These are phyloP conservation scores for Endoconidiophora polonica DNA, from an alignment of 2,329 filamentous ascomycete species.

Conservation along the genomic window DNA sequence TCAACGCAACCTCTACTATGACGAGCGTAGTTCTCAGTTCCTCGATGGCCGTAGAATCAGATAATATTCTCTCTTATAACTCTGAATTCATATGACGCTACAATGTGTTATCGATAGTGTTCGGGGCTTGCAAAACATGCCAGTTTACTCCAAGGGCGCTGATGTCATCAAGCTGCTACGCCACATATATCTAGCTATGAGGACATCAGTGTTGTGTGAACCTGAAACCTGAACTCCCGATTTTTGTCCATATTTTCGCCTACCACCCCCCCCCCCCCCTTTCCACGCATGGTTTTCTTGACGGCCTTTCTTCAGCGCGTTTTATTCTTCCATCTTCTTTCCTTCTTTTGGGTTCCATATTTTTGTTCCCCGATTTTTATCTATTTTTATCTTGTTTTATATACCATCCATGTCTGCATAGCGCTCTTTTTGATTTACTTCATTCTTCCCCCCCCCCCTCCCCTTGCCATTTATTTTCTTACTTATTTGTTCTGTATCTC, in stretches of 20 bases:
- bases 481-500: background rate
- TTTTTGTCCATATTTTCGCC: background rate
- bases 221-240: background rate
- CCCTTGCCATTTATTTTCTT: background rate
- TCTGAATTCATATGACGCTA: background rate
- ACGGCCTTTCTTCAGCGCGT: no score
- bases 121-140: no score
- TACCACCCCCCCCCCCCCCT: background rate
- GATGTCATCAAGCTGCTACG: no score
- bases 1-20: conserved; percentile 30
- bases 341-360: background rate
- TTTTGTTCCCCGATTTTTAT: background rate
- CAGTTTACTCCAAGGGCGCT: no score
- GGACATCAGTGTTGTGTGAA: no score
- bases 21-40: conserved; percentile 33
- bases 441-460: no score
- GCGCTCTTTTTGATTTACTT: background rate
- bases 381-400: background rate
- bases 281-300: background rate
- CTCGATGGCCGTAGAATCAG: conserved; percentile 31
- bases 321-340: background rate
- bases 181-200: no score
- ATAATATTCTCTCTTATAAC: background rate
- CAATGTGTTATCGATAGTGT: background rate
- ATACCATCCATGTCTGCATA: conserved; percentile 5